Percentiles rank a stretch among this genome's conserved stretches.
These are phyloP conservation scores for Nigrograna mackinnonii DNA, from an alignment of 2,329 filamentous ascomycete species.

Conservation along the genomic window DNA sequence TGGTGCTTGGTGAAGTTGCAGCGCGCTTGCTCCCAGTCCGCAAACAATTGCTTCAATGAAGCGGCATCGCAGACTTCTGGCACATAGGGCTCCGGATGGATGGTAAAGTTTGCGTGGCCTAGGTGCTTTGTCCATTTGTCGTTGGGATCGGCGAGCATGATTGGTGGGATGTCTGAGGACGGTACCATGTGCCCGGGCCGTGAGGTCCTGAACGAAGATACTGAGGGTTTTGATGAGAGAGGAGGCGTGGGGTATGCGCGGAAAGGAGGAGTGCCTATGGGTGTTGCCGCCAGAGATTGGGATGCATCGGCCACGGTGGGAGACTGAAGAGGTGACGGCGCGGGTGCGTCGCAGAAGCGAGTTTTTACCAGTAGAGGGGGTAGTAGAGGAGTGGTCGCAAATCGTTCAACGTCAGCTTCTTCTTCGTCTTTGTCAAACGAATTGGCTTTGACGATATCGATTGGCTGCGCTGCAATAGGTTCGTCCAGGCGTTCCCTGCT, in stretches of 20 bases:
- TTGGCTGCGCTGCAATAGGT: slow-evolving; percentile 29
- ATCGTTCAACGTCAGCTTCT: slow-evolving; percentile 57
- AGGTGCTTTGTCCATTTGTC: slow-evolving; percentile 85
- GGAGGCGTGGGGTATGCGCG: slow-evolving; percentile 65
- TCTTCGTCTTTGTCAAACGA: slow-evolving; percentile 52
- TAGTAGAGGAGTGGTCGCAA: slow-evolving; percentile 81
- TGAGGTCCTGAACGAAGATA: slow-evolving; percentile 68
- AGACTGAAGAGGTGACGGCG: slow-evolving; percentile 83
- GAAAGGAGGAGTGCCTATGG: slow-evolving; percentile 54
- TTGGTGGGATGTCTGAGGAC: slow-evolving; percentile 62
- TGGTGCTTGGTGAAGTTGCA: slow-evolving; percentile 89
- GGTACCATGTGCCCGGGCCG: slow-evolving; percentile 52
- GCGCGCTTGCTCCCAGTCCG: slow-evolving; percentile 82
- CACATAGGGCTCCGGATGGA: slow-evolving; percentile 78
- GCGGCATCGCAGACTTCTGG: slow-evolving; percentile 65
- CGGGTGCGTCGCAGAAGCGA: slow-evolving; percentile 56
- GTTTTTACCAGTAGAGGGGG: slow-evolving; percentile 75
- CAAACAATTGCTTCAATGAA: slow-evolving; percentile 66
- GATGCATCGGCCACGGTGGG: slow-evolving; percentile 72
- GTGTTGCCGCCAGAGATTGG: slow-evolving; percentile 48
- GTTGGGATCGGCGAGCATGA: slow-evolving; percentile 69
- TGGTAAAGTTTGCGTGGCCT: slow-evolving; percentile 92
- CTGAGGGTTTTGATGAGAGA: slow-evolving; percentile 75
- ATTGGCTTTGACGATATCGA: slow-evolving; percentile 46
- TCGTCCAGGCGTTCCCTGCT: slow-evolving; percentile 40